A percentile compares a stretch with the other conserved stretches of the same genome.
Conservation (phyloP, 768 basidiomycete species). For the Macrolepiota dolichaula region DNA sequence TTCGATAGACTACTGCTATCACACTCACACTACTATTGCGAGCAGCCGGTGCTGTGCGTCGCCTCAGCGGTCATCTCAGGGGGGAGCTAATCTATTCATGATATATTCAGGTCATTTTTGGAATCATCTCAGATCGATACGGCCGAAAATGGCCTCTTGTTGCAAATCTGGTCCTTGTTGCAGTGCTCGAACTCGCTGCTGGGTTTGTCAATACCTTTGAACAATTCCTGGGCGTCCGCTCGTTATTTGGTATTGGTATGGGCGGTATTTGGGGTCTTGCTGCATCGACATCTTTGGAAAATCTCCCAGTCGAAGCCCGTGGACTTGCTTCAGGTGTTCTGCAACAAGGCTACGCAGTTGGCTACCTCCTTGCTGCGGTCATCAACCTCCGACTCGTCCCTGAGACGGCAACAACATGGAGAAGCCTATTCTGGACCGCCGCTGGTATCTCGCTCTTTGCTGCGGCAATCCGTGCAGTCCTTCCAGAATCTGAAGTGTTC, state of each 20-base stretch:
- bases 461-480: slow-evolving; percentile 54
- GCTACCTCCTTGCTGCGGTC: slow-evolving; percentile 79
- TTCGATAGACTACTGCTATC: slow-evolving; percentile 66
- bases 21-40: slow-evolving; percentile 93
- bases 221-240: slow-evolving; percentile 79
- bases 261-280: slow-evolving; percentile 89
- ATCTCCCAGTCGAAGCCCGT: slow-evolving; percentile 81
- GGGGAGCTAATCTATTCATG: background rate
- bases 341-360: slow-evolving; percentile 87
- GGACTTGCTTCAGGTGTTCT: slow-evolving; percentile 83
- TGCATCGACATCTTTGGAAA: slow-evolving; percentile 81
- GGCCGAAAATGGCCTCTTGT: slow-evolving; percentile 95
- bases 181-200: slow-evolving; percentile 70
- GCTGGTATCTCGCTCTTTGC: slow-evolving; percentile 68
- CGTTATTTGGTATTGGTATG: slow-evolving; percentile 86
- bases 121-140: slow-evolving; percentile 81
- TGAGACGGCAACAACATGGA: slow-evolving; percentile 51
- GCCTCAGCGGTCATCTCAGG: background rate
- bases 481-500: slow-evolving; percentile 82
- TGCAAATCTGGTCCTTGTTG: slow-evolving; percentile 66
- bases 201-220: slow-evolving; percentile 76
- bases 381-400: slow-evolving; percentile 71
- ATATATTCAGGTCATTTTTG: slow-evolving; percentile 58
- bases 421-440: slow-evolving; percentile 79
- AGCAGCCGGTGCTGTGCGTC: slow-evolving; percentile 63